A percentile compares a stretch with the other conserved stretches of the same genome.
Evolutionary conservation across 495 filamentous ascomycete genomes (phyloP).

Genomic region (Hypoxylon fuscum): DNA sequence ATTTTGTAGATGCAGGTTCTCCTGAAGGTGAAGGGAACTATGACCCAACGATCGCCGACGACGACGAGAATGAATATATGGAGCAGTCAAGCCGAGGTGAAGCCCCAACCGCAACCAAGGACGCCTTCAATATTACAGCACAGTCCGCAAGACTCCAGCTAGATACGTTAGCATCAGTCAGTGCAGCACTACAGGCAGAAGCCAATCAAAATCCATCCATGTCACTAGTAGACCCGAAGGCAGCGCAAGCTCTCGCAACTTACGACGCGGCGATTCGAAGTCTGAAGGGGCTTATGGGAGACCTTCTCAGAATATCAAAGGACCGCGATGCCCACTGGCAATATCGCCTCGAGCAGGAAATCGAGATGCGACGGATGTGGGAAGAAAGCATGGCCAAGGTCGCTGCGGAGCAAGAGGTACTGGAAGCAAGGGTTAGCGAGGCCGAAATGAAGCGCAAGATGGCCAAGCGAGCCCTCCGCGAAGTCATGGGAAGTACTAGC

Average conservation of each 20-base stretch:
- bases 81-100: slow-evolving; percentile 86
- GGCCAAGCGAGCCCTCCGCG: slow-evolving; percentile 88
- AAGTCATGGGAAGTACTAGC: slow-evolving; percentile 75
- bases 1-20: slow-evolving; percentile 51
- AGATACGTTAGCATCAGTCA: slow-evolving; percentile 85
- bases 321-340: slow-evolving; percentile 98
- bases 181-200: slow-evolving; percentile 80
- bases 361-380: slow-evolving; percentile 90
- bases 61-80: slow-evolving; percentile 85
- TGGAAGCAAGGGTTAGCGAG: slow-evolving; percentile 87
- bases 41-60: slow-evolving; percentile 52
- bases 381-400: slow-evolving; percentile 98
- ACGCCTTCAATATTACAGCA: slow-evolving; percentile 94
- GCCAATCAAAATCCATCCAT: slow-evolving; percentile 71
- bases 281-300: slow-evolving; percentile 84
- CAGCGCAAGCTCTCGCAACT: slow-evolving; percentile 80
- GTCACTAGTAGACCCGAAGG: slow-evolving; percentile 75
- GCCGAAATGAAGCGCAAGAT: slow-evolving; percentile 88
- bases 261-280: slow-evolving; percentile 91
- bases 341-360: slow-evolving; percentile 88
- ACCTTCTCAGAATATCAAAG: slow-evolving; percentile 87
- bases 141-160: slow-evolving; percentile 94
- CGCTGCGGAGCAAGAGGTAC: slow-evolving; percentile 88
- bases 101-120: slow-evolving; percentile 74
- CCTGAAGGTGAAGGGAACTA: slow-evolving; percentile 44